Conservation (phyloP, 1,139 yeast genomes). For the Yamadazyma diddensiae region DNA sequence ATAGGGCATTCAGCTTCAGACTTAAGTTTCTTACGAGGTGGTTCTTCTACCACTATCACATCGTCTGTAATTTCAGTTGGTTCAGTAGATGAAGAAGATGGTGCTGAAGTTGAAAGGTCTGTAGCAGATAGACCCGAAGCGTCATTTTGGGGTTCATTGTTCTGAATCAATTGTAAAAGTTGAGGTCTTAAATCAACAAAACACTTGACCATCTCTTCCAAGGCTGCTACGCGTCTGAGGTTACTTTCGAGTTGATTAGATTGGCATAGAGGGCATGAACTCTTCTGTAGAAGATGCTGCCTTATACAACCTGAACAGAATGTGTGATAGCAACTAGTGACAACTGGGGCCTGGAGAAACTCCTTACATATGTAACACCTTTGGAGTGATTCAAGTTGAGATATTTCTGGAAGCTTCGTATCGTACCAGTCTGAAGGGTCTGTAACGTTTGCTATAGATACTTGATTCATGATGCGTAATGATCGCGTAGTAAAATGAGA, state of each 20-base stretch:
- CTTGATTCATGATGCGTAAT: constrained; percentile 2
- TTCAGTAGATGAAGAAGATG: background rate
- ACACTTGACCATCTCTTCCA: constrained; percentile 69
- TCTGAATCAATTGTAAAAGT: constrained; percentile 20
- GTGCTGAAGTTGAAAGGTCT: background rate
- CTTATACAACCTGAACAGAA: constrained; percentile 91
- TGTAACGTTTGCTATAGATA: constrained; percentile 19
- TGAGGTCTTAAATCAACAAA: constrained; percentile 46
- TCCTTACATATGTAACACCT: constrained; percentile 94
- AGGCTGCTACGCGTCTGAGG: constrained; percentile 61
- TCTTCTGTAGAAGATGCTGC: constrained; percentile 56
- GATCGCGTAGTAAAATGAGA: constrained; percentile 4
- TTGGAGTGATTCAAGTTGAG: constrained; percentile 65
- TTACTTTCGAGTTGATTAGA: constrained; percentile 69
- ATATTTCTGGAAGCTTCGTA: constrained; percentile 53
- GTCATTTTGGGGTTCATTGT: background rate
- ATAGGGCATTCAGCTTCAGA: constrained; percentile 62
- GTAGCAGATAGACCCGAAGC: background rate
- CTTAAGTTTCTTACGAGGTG: constrained; percentile 4
- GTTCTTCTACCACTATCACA: constrained; percentile 5
- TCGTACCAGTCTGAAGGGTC: constrained; percentile 72
- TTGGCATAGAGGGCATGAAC: constrained; percentile 79
- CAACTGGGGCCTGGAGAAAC: constrained; percentile 74
- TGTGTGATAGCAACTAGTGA: constrained; percentile 84
- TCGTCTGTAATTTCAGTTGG: constrained; percentile 4